phyloP scores from a whole-genome alignment of 176 grass and related monocot species.

The Zea mays region Zm-B73-REFERENCE-NAM-5.0 NC_050098.1:152334001-152334500 shows the following conservation, averaged over 20 bases:
- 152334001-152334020: background rate
- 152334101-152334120: background rate
- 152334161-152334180: background rate
- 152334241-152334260: background rate
- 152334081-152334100: background rate
- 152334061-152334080: background rate
- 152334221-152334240: background rate
- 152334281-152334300: no score
- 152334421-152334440: no score
- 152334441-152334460: background rate
- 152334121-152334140: background rate
- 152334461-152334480: background rate
- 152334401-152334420: no score
- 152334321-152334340: no score
- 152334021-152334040: slow-evolving; percentile 4
- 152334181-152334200: background rate
- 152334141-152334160: background rate
- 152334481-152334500: background rate
- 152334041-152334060: background rate
- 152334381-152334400: no score
- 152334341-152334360: no score
- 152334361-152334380: no score
- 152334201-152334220: background rate
- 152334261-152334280: background rate
- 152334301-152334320: no score